Conservation (phyloP, 108 stramenopile genomes). For the Epipyxis sp. region DNA sequence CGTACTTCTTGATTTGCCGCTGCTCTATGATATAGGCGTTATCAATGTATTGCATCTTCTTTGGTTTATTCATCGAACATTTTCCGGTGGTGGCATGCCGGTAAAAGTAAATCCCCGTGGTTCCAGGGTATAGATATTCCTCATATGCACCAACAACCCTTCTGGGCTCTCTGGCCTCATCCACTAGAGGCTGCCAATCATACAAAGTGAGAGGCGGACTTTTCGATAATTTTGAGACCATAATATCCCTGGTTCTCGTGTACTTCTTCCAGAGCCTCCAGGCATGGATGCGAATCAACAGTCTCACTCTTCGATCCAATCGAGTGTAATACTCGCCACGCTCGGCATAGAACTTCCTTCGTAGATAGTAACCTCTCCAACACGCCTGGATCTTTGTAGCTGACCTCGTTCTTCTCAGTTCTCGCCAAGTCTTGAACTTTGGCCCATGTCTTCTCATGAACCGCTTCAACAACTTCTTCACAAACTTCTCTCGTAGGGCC, state of each 20-base stretch:
- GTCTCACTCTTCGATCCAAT: background rate
- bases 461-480: background rate
- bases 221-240: background rate
- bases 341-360: background rate
- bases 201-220: background rate
- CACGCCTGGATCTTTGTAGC: no score
- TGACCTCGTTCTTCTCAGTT: no score
- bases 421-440: background rate
- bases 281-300: background rate
- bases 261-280: slow-evolving; percentile 3
- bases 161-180: background rate
- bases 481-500: background rate
- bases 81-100: background rate
- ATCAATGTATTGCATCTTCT: background rate
- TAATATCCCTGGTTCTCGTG: background rate
- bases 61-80: slow-evolving; percentile 5
- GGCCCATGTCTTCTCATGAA: slow-evolving; percentile 5
- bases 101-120: slow-evolving; percentile 1
- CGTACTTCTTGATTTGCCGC: background rate
- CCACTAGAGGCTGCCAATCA: background rate
- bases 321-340: background rate
- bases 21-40: background rate
- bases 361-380: slow-evolving; percentile 1
- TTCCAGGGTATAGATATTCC: slow-evolving; percentile 22
- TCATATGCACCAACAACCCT: background rate